phyloP scores from a whole-genome alignment of 2,329 filamentous ascomycete species.

The Aspergillus clavatus region DNA sequence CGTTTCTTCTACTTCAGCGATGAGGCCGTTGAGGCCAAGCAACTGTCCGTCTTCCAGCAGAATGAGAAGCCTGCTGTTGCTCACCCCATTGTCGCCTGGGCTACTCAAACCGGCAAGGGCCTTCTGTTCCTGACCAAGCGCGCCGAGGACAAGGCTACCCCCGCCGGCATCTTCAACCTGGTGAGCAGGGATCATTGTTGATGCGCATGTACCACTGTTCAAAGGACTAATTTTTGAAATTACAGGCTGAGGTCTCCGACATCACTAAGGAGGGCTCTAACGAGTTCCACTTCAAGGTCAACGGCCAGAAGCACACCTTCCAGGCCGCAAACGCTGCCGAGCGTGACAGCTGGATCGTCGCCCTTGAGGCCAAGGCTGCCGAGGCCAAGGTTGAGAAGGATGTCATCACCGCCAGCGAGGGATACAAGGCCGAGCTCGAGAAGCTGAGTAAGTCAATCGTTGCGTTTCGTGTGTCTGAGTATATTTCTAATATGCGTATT shows the following conservation, averaged over 20 bases:
- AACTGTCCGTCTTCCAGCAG: slow-evolving; percentile 72
- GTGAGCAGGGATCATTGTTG: slow-evolving; percentile 51
- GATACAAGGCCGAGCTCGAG: slow-evolving; percentile 82
- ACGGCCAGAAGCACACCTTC: slow-evolving; percentile 89
- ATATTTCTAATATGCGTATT: slow-evolving; percentile 19
- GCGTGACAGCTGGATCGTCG: slow-evolving; percentile 87
- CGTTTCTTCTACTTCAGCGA: slow-evolving; percentile 85
- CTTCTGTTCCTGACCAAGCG: slow-evolving; percentile 88
- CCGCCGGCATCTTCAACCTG: slow-evolving; percentile 77
- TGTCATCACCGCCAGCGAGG: slow-evolving; percentile 69
- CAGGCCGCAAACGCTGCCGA: slow-evolving; percentile 70
- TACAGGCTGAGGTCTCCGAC: slow-evolving; percentile 62
- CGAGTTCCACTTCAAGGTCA: slow-evolving; percentile 82
- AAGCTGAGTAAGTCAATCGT: slow-evolving; percentile 53
- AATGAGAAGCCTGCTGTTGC: slow-evolving; percentile 78
- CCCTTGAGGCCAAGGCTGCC: slow-evolving; percentile 73
- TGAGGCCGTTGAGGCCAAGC: slow-evolving; percentile 68
- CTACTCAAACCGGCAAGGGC: slow-evolving; percentile 89
- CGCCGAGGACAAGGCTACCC: slow-evolving; percentile 71
- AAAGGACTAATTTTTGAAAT: too few species aligned
- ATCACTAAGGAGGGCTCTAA: slow-evolving; percentile 68
- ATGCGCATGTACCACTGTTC: too few species aligned
- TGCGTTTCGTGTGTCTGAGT: background rate
- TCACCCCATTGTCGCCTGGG: slow-evolving; percentile 81
- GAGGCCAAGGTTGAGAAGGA: slow-evolving; percentile 80